These are phyloP conservation scores for Trichoderma koningiopsis DNA, from an alignment of 2,329 filamentous ascomycete species.

Conservation along the genomic window DNA sequence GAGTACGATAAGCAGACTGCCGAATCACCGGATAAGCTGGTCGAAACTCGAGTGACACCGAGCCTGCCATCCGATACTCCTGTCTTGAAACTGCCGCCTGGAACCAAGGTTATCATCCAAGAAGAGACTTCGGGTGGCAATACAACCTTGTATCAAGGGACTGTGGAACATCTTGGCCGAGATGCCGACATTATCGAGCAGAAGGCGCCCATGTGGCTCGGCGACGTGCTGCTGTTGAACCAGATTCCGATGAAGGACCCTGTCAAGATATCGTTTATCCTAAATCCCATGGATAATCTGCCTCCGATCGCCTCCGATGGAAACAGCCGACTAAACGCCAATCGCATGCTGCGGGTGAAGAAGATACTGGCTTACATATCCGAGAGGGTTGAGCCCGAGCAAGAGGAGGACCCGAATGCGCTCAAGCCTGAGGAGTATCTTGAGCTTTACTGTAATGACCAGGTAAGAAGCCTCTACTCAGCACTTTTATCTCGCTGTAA, in stretches of 20 bases:
- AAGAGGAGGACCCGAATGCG: constrained; percentile 59
- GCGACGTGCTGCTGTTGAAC: constrained; percentile 83
- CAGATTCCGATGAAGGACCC: constrained; percentile 84
- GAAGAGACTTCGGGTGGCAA: constrained; percentile 68
- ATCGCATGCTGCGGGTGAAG: constrained; percentile 91
- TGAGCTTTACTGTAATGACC: constrained; percentile 91
- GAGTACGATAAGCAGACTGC: constrained; percentile 70
- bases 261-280: constrained; percentile 90
- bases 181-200: constrained; percentile 85
- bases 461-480: constrained; percentile 58
- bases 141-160: constrained; percentile 89
- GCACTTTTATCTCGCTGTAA: background rate
- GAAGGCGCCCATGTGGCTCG: constrained; percentile 87
- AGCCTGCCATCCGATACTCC: constrained; percentile 74
- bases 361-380: constrained; percentile 93
- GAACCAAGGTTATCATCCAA: constrained; percentile 68
- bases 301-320: constrained; percentile 76
- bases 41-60: constrained; percentile 68
- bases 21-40: constrained; percentile 54
- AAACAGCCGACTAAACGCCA: constrained; percentile 91
- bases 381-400: constrained; percentile 80
- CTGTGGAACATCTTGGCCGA: constrained; percentile 72
- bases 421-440: constrained; percentile 89
- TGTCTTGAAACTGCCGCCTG: constrained; percentile 69
- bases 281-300: constrained; percentile 76